Percentiles rank a stretch among this genome's conserved stretches.
phyloP scores from a whole-genome alignment of 169 alveolate genomes.

The Plasmodium yoelii region DNA sequence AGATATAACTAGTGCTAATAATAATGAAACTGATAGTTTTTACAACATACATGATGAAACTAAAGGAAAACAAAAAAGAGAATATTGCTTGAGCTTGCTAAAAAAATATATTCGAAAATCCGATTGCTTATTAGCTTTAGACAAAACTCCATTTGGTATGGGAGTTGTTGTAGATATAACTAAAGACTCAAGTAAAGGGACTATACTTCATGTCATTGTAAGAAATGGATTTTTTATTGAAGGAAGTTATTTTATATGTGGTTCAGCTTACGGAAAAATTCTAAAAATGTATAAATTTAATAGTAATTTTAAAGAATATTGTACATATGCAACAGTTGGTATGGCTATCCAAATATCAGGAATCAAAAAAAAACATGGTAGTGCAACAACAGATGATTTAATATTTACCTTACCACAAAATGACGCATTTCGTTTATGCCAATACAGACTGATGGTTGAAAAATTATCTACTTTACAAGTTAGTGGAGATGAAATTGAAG shows the following conservation, averaged over 20 bases:
- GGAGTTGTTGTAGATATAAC: conserved; percentile 83
- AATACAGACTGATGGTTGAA: conserved; percentile 83
- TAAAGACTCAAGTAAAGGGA: conserved; percentile 80
- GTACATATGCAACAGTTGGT: conserved; percentile 81
- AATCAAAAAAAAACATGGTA: conserved; percentile 73
- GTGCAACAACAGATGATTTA: conserved; percentile 84
- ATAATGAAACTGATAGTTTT: not conserved
- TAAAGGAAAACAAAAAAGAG: conserved; percentile 11
- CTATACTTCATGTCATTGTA: conserved; percentile 80
- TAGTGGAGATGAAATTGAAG: conserved; percentile 81
- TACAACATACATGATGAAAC: not conserved
- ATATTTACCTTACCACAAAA: conserved; percentile 84
- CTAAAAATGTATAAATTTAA: conserved; percentile 80
- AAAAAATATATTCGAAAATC: conserved; percentile 82
- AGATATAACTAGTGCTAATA: not conserved
- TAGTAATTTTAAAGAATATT: conserved; percentile 53
- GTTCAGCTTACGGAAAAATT: conserved; percentile 85
- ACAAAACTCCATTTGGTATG: conserved; percentile 79
- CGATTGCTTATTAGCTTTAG: conserved; percentile 80
- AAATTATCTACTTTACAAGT: conserved; percentile 79
- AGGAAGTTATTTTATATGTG: conserved; percentile 86
- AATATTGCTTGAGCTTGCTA: conserved; percentile 14
- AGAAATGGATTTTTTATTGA: conserved; percentile 83
- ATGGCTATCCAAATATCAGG: conserved; percentile 83
- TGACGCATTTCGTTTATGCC: conserved; percentile 85